Conservation (phyloP, 148 eudicot species). For the Polygonum aviculare region DNA sequence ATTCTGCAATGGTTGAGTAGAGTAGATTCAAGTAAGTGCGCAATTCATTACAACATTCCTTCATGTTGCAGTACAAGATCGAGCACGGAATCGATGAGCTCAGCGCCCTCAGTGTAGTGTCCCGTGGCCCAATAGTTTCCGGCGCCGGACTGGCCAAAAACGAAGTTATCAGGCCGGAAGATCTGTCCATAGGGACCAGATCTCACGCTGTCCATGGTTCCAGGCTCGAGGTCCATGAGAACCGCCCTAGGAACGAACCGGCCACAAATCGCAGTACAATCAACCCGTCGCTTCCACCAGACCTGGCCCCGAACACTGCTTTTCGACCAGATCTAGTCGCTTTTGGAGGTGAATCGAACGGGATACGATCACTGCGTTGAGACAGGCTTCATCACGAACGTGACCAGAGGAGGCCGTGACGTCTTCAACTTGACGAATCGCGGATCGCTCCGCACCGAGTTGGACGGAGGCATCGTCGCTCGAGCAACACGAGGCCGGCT, state of each 20-base stretch:
- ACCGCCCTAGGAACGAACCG: constrained; percentile 16
- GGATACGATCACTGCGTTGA: constrained; percentile 31
- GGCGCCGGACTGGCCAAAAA: background rate
- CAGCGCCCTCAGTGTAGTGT: constrained; percentile 26
- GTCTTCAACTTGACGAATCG: constrained; percentile 34
- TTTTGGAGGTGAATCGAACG: constrained; percentile 46
- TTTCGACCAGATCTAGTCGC: too few species aligned
- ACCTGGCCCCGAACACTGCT: too few species aligned
- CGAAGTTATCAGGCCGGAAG: background rate
- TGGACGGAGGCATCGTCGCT: too few species aligned
- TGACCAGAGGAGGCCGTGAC: constrained; percentile 42
- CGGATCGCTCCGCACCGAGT: too few species aligned
- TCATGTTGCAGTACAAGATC: constrained; percentile 1
- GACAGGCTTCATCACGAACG: constrained; percentile 22
- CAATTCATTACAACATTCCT: background rate
- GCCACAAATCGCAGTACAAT: too few species aligned
- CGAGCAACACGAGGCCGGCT: too few species aligned
- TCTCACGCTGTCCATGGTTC: constrained; percentile 13
- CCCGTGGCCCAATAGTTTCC: background rate
- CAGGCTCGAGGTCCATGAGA: constrained; percentile 14
- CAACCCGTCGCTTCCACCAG: too few species aligned
- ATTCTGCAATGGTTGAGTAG: constrained; percentile 50
- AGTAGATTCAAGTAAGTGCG: background rate
- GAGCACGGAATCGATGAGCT: constrained; percentile 21
- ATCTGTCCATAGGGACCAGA: constrained; percentile 10